Evolutionary conservation across 2,329 filamentous ascomycete genomes (phyloP).

Genomic region (Ascochyta fabae): DNA sequence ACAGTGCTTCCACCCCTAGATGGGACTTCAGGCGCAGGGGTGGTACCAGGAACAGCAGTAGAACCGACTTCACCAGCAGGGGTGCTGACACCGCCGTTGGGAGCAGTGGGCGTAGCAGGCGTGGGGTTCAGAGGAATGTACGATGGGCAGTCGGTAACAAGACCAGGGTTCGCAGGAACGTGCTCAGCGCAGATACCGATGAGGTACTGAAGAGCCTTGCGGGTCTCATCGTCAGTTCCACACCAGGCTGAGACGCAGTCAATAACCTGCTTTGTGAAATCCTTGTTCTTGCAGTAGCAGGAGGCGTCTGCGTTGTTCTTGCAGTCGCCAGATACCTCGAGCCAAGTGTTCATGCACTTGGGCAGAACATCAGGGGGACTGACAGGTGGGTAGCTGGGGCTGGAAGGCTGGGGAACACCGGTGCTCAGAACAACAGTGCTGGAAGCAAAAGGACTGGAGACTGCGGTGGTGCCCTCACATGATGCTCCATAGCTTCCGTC

Average conservation of each 20-base stretch:
- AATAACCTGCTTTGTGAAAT: conserved; percentile 81
- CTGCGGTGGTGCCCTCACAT: conserved; percentile 23
- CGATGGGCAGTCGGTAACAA: conserved; percentile 76
- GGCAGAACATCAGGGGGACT: conserved; percentile 74
- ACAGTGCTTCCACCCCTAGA: conserved; percentile 13
- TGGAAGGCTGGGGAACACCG: conserved; percentile 27
- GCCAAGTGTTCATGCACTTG: conserved; percentile 90
- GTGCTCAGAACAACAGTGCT: conserved; percentile 18
- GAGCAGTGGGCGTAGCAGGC: conserved; percentile 13
- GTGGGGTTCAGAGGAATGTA: conserved; percentile 56
- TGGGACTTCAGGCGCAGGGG: conserved; percentile 14
- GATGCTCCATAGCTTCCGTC: conserved; percentile 23
- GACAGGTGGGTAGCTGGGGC: conserved; percentile 31
- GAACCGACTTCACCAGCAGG: conserved; percentile 7
- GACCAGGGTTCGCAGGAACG: conserved; percentile 78
- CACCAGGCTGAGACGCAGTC: conserved; percentile 80
- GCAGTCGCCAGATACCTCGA: conserved; percentile 72
- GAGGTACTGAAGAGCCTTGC: conserved; percentile 79
- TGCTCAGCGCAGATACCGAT: conserved; percentile 86
- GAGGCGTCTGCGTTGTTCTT: conserved; percentile 78
- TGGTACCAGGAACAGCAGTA: conserved; percentile 5
- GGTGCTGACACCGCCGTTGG: conserved; percentile 27
- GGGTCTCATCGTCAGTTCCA: conserved; percentile 67
- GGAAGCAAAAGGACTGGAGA: conserved; percentile 11
- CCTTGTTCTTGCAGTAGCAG: conserved; percentile 85